phyloP scores from a whole-genome alignment of 73 alveolate genomes.

The Blepharisma stoltei region DNA sequence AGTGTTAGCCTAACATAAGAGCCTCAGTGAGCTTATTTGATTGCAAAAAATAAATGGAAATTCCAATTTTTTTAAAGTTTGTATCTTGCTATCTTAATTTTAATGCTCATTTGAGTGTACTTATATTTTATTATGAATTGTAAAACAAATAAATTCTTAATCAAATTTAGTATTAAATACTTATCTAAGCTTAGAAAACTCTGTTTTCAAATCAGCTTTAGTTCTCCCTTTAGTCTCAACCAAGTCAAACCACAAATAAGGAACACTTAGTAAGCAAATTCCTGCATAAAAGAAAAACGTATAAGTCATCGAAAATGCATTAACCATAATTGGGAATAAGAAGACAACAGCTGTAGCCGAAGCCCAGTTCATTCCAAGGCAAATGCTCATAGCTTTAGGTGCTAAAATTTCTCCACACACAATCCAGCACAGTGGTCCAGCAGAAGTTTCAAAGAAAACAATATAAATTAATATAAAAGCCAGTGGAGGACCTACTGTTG shows the following conservation, averaged over 20 bases:
- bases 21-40: too few relatives aligned
- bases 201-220: not conserved
- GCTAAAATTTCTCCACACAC: conserved; percentile 31
- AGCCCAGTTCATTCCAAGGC: conserved; percentile 31
- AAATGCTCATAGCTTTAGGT: conserved; percentile 32
- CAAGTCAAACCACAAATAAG: not conserved
- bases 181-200: too few relatives aligned
- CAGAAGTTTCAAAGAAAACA: conserved; percentile 16
- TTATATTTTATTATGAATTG: too few relatives aligned
- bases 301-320: not conserved
- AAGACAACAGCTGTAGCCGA: not conserved
- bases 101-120: too few relatives aligned
- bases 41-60: too few relatives aligned
- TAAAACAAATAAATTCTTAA: too few relatives aligned
- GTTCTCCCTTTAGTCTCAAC: not conserved
- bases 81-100: too few relatives aligned
- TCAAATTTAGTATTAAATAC: too few relatives aligned
- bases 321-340: not conserved
- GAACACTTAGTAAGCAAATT: not conserved
- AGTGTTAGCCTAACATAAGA: too few relatives aligned
- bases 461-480: conserved; percentile 3
- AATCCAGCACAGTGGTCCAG: conserved; percentile 34
- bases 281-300: not conserved
- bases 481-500: not conserved
- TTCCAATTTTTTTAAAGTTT: too few relatives aligned